Percentiles rank a stretch among this genome's conserved stretches.
phyloP scores from a whole-genome alignment of 306 rosid species.

The Lotus japonicus region DNA sequence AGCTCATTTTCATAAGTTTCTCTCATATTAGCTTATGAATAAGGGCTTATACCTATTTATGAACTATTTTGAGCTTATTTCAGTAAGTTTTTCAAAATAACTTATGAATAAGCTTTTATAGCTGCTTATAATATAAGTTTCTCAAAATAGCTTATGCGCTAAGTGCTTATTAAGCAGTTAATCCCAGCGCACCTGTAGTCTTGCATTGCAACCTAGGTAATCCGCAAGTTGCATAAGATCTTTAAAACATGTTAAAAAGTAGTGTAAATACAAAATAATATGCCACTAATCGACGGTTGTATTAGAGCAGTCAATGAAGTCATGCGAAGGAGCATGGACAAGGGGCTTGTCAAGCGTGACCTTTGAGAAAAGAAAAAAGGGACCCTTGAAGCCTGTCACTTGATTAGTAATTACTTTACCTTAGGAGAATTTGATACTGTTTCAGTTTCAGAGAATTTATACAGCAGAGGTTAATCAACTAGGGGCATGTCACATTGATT shows the following conservation, averaged over 20 bases:
- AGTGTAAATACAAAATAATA: background rate
- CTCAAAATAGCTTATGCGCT: no score
- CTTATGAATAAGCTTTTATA: no score
- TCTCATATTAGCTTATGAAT: no score
- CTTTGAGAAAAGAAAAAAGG: slow-evolving; percentile 19
- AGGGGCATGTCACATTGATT: slow-evolving; percentile 26
- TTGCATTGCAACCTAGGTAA: background rate
- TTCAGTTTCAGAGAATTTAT: slow-evolving; percentile 36
- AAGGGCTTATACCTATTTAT: no score
- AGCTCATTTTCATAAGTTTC: no score
- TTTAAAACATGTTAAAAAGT: background rate
- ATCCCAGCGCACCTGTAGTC: no score
- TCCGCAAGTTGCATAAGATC: slow-evolving; percentile 20
- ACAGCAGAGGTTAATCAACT: slow-evolving; percentile 14
- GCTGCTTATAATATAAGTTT: no score
- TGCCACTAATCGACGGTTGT: slow-evolving; percentile 10
- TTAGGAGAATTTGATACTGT: slow-evolving; percentile 53
- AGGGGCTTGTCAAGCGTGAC: slow-evolving; percentile 32
- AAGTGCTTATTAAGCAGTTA: no score
- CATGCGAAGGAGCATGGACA: slow-evolving; percentile 17
- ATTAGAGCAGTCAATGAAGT: slow-evolving; percentile 8
- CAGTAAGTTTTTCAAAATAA: no score
- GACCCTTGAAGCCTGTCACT: slow-evolving; percentile 19
- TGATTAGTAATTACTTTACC: slow-evolving; percentile 26
- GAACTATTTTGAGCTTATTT: no score